These are phyloP conservation scores for Phytophthora chlamydospora DNA, from an alignment of 352 stramenopile genomes.

Conservation along the genomic window DNA sequence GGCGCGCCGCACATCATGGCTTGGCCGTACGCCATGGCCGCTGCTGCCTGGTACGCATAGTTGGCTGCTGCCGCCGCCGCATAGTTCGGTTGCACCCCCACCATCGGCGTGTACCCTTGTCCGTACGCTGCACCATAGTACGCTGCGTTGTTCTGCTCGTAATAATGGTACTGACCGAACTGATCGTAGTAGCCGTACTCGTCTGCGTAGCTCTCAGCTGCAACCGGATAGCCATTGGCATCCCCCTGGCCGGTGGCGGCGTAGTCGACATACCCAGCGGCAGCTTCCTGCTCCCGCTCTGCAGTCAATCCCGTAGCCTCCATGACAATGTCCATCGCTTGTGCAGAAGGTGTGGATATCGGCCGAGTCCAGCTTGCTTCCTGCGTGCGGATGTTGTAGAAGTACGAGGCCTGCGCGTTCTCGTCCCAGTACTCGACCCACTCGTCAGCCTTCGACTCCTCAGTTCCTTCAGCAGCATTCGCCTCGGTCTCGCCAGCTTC, in stretches of 20 bases:
- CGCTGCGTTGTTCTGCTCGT: slow-evolving; percentile 54
- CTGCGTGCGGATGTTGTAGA: slow-evolving; percentile 89
- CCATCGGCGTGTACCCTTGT: slow-evolving; percentile 30
- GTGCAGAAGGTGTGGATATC: slow-evolving; percentile 43
- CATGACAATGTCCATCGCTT: slow-evolving; percentile 45
- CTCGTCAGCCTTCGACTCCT: slow-evolving; percentile 47
- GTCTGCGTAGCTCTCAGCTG: slow-evolving; percentile 57
- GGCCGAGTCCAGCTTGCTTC: slow-evolving; percentile 87
- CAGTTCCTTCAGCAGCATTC: slow-evolving; percentile 9
- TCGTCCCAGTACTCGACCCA: slow-evolving; percentile 93
- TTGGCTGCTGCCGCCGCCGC: slow-evolving; percentile 42
- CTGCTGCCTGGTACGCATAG: slow-evolving; percentile 70
- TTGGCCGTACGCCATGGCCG: slow-evolving; percentile 58
- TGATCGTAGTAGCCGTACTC: slow-evolving; percentile 86
- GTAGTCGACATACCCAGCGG: slow-evolving; percentile 46
- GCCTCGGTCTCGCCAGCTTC: slow-evolving; percentile 21
- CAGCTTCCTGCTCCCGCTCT: slow-evolving; percentile 16
- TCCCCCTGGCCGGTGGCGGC: slow-evolving; percentile 40
- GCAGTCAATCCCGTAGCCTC: slow-evolving; percentile 30
- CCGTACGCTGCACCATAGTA: slow-evolving; percentile 39
- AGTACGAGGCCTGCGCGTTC: slow-evolving; percentile 88
- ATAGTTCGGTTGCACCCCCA: slow-evolving; percentile 59
- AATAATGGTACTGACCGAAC: slow-evolving; percentile 85
- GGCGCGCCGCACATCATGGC: slow-evolving; percentile 51
- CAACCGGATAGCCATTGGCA: slow-evolving; percentile 39